Base-by-base conservation (phyloP, 1,284 basidiomycete species). In the Heterobasidion occidentale region DNA sequence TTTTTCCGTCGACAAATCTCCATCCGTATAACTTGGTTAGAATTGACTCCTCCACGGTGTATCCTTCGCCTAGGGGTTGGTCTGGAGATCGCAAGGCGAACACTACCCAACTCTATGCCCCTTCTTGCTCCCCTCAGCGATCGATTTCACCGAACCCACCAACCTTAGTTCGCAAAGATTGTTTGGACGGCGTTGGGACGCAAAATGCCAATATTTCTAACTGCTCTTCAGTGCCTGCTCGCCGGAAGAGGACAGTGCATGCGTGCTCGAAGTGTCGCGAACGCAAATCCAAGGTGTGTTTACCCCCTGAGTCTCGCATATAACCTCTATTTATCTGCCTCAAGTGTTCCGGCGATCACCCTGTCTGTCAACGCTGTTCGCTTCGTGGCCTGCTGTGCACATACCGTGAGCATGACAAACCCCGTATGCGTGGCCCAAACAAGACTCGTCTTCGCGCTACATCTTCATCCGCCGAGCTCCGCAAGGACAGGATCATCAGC, bases 281-380 rank as follows among this genome's bases (percentile, higher is more conserved):
- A 56, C 71, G 80, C 33, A 84, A 84, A 68, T 79, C 79, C 11
- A 82, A 81, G 72, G 81, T 80, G 59, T 35, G 68, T 58, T 9
- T 19, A 6, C 3, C 27, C 27, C 27, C 5, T 27, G 27, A 27
- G 27, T n/a, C 8, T 8, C 38, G 0, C 17, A 12, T 20, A 17
- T 14, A 9, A 15, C 54, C 36, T 49, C 27, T 12, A 15, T 7
- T 12, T 12, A 42, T 7, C 5, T 38, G 14, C 17, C 12, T 35
- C 17, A 35, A 62, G 61, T 62, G 61, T 46, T 62, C 59, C 20
- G 61, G 61, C 17, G 53, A 49, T 7, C 54, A 46, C 17, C 61
- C 61, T 12, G 44, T 52, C 1, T 62, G 61, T 35, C 52, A 58
- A 14, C 58, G 61, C 34, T 62, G 61, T 42, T n/a, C 46, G 3